Base-by-base conservation (phyloP, 192 early-diverging fungal genomes). In the Helicostylum pulchrum region DNA sequence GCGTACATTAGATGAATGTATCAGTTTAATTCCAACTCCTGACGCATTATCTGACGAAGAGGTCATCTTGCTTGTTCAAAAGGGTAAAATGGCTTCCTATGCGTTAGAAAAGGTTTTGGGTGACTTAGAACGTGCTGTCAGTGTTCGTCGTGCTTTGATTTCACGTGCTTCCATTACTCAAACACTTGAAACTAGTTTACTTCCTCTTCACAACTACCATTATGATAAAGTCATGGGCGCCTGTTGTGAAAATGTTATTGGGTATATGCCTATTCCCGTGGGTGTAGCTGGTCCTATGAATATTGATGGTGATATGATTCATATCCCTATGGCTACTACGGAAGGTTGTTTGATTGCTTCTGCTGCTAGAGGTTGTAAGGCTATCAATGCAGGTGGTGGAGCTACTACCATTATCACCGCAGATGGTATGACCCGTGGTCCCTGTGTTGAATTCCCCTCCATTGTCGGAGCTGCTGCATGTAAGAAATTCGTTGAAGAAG, bases 171-270 rank as follows among this genome's bases (percentile, higher is more conserved):
- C 86, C 1, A 59, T 72, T 11, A 80, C 87, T n/a, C 84, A 85
- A 66, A 82, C 85, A 14, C 76, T 92, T 17, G 86, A 88, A 75
- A 50, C 65, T 2, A 87, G 86, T 49, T 68, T 77, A 15, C 73
- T 97, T 48, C 95, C 95, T 15, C 79, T 90, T 67, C 74, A 88
- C 52, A 83, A 90, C 73, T 97, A 95, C 68, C 90, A 94, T 74
- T 97, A 97, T 72, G 79, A 81, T 66, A 88, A 90, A 69, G 90
- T 97, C 3, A 83, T 88, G 68, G 95, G 95, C 6, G 85, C 89
- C 61, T 97, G 95, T 78, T 97, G 95, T 70, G 95, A 97, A 75
- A 97, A 96, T 75, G 95, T 97, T 7, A 87, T 97, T 67, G 95
- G 95, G 47, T 89, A 96, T 61, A 84, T 93, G 80, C 95, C 94